phyloP scores from a whole-genome alignment of 192 early-diverging fungal species.

The Umbelopsis ramanniana region DNA sequence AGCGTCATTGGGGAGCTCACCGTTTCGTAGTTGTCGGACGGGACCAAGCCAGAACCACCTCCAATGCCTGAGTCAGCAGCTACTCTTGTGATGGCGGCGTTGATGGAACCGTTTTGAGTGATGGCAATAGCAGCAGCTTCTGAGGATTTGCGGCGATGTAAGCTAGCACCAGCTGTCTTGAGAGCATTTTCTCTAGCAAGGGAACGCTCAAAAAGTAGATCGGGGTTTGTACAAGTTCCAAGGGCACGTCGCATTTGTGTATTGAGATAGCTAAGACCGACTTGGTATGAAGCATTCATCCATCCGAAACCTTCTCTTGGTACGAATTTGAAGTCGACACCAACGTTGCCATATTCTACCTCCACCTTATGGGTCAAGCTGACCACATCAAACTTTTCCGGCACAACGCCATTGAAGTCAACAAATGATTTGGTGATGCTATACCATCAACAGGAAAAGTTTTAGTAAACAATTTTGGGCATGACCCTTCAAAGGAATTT shows the following conservation, averaged over 20 bases:
- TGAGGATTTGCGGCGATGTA: conserved; percentile 28
- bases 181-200: conserved; percentile 18
- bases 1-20: background rate
- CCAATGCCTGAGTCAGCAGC: conserved; percentile 20
- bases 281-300: conserved; percentile 96
- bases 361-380: conserved; percentile 86
- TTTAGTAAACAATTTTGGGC: too few species aligned
- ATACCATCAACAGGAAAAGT: background rate
- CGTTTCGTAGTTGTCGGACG: background rate
- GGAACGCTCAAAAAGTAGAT: conserved; percentile 33
- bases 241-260: conserved; percentile 75
- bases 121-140: conserved; percentile 33
- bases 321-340: conserved; percentile 91
- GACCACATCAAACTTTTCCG: conserved; percentile 97
- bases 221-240: conserved; percentile 50
- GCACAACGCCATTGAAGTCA: conserved; percentile 96
- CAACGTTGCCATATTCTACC: conserved; percentile 98
- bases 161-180: conserved; percentile 12
- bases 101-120: conserved; percentile 31
- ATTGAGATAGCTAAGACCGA: conserved; percentile 80
- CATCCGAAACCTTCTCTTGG: conserved; percentile 98
- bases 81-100: conserved; percentile 35
- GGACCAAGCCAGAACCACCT: conserved; percentile 1
- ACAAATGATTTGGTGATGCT: conserved; percentile 93
- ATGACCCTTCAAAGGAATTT: background rate